phyloP scores from a whole-genome alignment of 805 yeast species.

The Lachancea quebecensis region DNA sequence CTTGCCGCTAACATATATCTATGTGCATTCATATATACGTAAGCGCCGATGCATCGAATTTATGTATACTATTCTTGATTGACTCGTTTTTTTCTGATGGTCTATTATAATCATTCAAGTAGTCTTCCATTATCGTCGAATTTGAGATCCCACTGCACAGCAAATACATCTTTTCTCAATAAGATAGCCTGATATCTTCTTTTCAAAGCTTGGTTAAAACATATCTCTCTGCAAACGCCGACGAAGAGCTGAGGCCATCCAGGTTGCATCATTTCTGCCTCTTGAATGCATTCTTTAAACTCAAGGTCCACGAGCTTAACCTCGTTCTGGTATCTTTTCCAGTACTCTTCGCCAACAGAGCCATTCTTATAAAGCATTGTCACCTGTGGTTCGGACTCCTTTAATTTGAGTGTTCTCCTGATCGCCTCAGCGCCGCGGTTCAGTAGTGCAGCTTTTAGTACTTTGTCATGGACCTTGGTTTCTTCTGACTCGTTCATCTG shows the following conservation, averaged over 20 bases:
- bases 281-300: conserved; percentile 64
- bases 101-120: conserved; percentile 5
- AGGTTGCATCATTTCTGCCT: conserved; percentile 63
- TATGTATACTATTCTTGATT: neutral
- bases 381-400: conserved; percentile 68
- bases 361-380: conserved; percentile 76
- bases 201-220: conserved; percentile 85
- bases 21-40: too few relatives aligned
- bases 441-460: conserved; percentile 59
- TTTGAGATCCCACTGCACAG: conserved; percentile 28
- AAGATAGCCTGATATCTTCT: conserved; percentile 49
- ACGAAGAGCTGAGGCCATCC: conserved; percentile 79
- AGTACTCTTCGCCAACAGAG: conserved; percentile 82
- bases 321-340: conserved; percentile 72
- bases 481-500: conserved; percentile 31
- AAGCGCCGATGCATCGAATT: neutral
- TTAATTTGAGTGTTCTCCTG: conserved; percentile 72
- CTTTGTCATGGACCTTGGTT: conserved; percentile 67
- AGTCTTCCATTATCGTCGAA: conserved; percentile 27
- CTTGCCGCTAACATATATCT: neutral
- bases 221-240: conserved; percentile 78
- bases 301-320: conserved; percentile 76
- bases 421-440: conserved; percentile 82
- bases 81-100: neutral
- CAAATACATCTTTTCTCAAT: conserved; percentile 33